Base-by-base conservation (phyloP, 768 basidiomycete genomes). In the Boletus sensibilis region DNA sequence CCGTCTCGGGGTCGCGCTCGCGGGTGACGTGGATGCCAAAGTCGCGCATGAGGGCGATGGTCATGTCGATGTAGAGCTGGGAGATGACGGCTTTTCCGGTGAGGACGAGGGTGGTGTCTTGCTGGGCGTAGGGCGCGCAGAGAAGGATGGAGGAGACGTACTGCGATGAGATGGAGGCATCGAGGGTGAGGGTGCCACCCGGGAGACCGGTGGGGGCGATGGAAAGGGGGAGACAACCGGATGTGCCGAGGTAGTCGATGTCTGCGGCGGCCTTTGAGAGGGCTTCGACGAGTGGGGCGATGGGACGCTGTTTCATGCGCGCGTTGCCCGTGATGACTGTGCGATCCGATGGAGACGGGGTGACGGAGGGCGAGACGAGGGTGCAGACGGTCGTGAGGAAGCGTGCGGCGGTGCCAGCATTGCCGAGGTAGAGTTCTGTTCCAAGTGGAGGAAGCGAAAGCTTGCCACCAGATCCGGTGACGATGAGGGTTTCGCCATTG, bases 51-150 rank as follows among this genome's bases (percentile, higher is more conserved):
- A 99, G 97, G 10, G 94, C 86, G 63, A 97, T 89, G 10, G 97
- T 98, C 97, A 98, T 98, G 75, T 99, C 95, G 72, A 99, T 98
- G 76, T 98, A 99, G 0, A 94, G 94, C 74, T 98, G 96, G 6
- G 94, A 97, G 69, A 99, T 98, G 68, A 98, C 97, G 57, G 91
- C 87, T 0, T 94, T 96, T 12, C 96, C 97, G 0, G 84, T 89
- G 58, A 99, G 82, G 74, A 97, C 90, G 50, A 98, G 86, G 3
- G 85, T 87, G 57, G 97, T 83, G n/a, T 88, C 79, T 67, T 92
- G 79, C 29, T 72, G 64, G 1, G 96, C 94, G 67, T 98, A 99
- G 2, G 96, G 97, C 0, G 97, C 95, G 68, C 94, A 97, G 38
- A 98, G 87, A 8, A 99, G 82, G 68, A 98, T 93, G 10, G 94